phyloP scores from a whole-genome alignment of 164 flowering plant species.

The Aristolochia californica region DNA sequence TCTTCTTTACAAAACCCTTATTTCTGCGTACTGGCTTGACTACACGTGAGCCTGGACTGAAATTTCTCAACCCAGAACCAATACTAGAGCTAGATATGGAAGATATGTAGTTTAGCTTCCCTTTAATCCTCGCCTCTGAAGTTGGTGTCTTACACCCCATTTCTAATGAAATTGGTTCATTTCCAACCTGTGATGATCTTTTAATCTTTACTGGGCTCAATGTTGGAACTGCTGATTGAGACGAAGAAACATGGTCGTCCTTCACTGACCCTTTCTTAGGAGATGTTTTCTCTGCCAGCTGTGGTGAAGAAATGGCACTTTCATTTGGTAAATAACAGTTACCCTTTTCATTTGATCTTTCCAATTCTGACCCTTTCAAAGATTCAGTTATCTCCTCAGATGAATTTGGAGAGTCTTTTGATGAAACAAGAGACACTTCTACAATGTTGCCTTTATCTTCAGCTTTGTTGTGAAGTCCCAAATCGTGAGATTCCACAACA shows the following conservation, averaged over 20 bases:
- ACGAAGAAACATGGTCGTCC: conserved; percentile 14
- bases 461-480: conserved; percentile 25
- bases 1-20: conserved; percentile 40
- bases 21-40: conserved; percentile 31
- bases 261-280: conserved; percentile 11
- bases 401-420: conserved; percentile 13
- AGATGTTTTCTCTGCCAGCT: conserved; percentile 12
- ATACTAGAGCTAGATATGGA: conserved; percentile 14
- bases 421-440: conserved; percentile 63
- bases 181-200: conserved; percentile 13
- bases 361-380: conserved; percentile 9
- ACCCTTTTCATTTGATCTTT: conserved; percentile 13
- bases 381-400: conserved; percentile 20
- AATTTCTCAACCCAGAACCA: conserved; percentile 19
- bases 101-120: conserved; percentile 11
- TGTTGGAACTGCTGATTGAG: conserved; percentile 5
- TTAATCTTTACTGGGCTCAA: conserved; percentile 11
- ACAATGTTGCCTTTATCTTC: conserved; percentile 40
- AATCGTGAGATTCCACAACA: conserved; percentile 37
- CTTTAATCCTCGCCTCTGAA: conserved; percentile 9
- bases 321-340: conserved; percentile 11
- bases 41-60: conserved; percentile 15
- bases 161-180: conserved; percentile 15
- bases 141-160: conserved; percentile 10
- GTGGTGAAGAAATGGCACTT: conserved; percentile 6